These are phyloP conservation scores for Phytophthora chlamydospora DNA, from an alignment of 352 stramenopile species.

Conservation along the genomic window DNA sequence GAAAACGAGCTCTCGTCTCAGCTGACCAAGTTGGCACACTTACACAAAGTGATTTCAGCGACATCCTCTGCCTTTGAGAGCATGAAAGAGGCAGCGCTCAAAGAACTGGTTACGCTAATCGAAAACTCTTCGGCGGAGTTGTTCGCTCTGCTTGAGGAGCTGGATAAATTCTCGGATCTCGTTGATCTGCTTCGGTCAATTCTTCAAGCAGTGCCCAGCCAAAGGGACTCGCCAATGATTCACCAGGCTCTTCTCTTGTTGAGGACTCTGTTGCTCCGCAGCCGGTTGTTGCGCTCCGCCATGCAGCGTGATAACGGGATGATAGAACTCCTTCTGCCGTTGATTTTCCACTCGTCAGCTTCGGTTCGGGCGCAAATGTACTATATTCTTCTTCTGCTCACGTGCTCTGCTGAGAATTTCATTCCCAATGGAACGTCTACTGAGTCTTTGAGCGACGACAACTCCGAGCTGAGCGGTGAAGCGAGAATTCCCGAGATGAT, in stretches of 20 bases:
- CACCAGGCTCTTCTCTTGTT: slow-evolving; percentile 41
- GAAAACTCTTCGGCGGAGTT: slow-evolving; percentile 33
- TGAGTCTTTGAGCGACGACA: slow-evolving; percentile 1
- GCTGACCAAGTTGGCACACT: slow-evolving; percentile 35
- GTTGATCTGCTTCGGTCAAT: slow-evolving; percentile 20
- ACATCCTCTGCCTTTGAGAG: slow-evolving; percentile 25
- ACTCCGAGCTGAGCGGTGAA: slow-evolving; percentile 6
- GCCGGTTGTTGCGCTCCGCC: slow-evolving; percentile 32
- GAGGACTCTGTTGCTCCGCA: slow-evolving; percentile 52
- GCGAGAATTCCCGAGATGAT: slow-evolving; percentile 34
- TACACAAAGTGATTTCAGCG: slow-evolving; percentile 38
- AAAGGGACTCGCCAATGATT: slow-evolving; percentile 19
- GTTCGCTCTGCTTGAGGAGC: slow-evolving; percentile 44
- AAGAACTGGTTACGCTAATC: slow-evolving; percentile 39
- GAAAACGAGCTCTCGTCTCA: slow-evolving; percentile 41
- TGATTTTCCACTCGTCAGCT: slow-evolving; percentile 47
- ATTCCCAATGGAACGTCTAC: slow-evolving; percentile 3
- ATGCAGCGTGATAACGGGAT: slow-evolving; percentile 35
- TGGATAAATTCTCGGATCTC: slow-evolving; percentile 40
- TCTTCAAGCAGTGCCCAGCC: slow-evolving; percentile 12
- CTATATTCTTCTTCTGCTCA: slow-evolving; percentile 64
- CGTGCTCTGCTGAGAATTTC: slow-evolving; percentile 58
- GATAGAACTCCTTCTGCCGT: slow-evolving; percentile 35
- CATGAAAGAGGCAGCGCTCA: slow-evolving; percentile 38
- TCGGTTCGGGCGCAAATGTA: slow-evolving; percentile 63